Evolutionary conservation across 2,329 filamentous ascomycete species (phyloP), one percentile per base, ranked within the genome.

Genomic region (Cladosporium austrohemisphaericum): DNA sequence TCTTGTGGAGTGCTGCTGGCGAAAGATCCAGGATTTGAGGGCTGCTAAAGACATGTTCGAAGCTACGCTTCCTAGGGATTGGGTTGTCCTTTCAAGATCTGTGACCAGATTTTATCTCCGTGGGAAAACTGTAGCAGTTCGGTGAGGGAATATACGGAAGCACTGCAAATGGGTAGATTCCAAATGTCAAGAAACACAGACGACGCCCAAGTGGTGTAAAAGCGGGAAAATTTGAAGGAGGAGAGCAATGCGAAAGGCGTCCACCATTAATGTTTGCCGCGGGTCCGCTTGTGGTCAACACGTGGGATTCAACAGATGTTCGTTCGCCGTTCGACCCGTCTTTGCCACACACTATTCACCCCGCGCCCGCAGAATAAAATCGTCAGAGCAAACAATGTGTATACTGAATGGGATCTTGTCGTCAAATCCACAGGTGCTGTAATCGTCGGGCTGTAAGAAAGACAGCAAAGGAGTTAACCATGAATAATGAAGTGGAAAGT

Each of bases 21-120:
- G 29, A 7, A 44, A 33, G 16, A 52, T 10, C 3, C 43, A 10
- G 16, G 44, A 41, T 28, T 52, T 52, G 36, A 44, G 11, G 31
- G 32, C 26, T 4, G 45, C 37, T 29, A 52, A 26, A 3, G 44
- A 43, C 50, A 52, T 52, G 8, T 28, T 52, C 13, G 8, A 23
- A n/a, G n/a, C n/a, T n/a, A n/a, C n/a, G n/a, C n/a, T n/a, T n/a
- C n/a, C n/a, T n/a, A n/a, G n/a, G n/a, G n/a, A n/a, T n/a, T n/a
- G n/a, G n/a, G n/a, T n/a, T n/a, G n/a, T n/a, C n/a, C n/a, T n/a
- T n/a, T n/a, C n/a, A n/a, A n/a, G n/a, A n/a, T 36, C 31, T 2
- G 33, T 7, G 14, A 20, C 14, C 25, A 6, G 25, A 26, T 6
- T 26, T 26, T 6, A 6, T 6, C 25, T 26, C n/a, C 4, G 3